Evolutionary conservation across 495 filamentous ascomycete species (phyloP).

Genomic region (Chaetomium fimeti): DNA sequence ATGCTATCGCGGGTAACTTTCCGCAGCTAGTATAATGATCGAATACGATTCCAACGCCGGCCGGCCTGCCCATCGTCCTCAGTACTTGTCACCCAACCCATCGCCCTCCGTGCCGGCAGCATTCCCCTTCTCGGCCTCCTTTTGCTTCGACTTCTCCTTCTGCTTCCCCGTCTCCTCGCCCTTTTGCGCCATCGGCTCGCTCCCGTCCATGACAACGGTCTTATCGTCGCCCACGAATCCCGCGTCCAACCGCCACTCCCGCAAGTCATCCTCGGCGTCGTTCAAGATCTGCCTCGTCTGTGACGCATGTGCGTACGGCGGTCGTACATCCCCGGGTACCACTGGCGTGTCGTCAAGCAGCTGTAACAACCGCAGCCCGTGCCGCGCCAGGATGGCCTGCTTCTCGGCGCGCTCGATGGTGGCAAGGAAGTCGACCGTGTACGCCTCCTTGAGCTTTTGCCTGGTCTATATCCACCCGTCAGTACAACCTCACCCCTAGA

Average conservation of each 20-base stretch:
- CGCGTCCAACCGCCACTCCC: conserved; percentile 59
- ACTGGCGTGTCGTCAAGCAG: conserved; percentile 90
- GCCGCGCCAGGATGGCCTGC: conserved; percentile 86
- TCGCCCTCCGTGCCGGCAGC: neutral
- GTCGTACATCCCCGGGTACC: conserved; percentile 76
- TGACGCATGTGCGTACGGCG: conserved; percentile 59
- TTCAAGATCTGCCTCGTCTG: conserved; percentile 82
- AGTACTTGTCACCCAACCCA: neutral
- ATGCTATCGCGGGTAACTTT: neutral
- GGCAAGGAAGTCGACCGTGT: conserved; percentile 78
- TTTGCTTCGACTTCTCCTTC: conserved; percentile 3
- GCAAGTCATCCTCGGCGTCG: conserved; percentile 85
- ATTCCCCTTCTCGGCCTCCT: conserved; percentile 17
- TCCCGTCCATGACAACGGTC: neutral
- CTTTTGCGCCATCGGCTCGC: neutral
- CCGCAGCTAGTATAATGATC: conserved; percentile 19
- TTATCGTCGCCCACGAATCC: conserved; percentile 17
- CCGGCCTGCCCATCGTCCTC: neutral
- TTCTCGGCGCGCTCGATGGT: conserved; percentile 95
- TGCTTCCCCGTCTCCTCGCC: conserved; percentile 14
- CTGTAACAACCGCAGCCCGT: conserved; percentile 79
- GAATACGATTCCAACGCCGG: conserved; percentile 6
- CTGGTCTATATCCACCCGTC: conserved; percentile 61
- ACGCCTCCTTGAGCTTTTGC: conserved; percentile 90
- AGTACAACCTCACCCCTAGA: conserved; percentile 13